Evolutionary conservation across 345 rosid genomes (phyloP).

Genomic region (Salix koriyanagi): DNA sequence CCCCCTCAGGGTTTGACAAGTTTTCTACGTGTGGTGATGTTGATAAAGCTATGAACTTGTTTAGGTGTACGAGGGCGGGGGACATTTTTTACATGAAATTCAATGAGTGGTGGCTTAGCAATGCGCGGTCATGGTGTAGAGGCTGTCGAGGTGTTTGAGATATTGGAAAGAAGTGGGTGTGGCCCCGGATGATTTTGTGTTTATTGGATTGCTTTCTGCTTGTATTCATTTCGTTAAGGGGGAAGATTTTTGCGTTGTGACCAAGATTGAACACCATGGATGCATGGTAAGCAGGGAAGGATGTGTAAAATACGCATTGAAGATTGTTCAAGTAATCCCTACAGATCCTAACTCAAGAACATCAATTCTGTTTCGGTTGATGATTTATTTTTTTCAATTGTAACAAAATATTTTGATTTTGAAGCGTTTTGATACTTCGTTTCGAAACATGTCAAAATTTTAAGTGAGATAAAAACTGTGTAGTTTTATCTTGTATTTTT

Average conservation of each 20-base stretch:
- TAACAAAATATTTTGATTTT: too few relatives aligned
- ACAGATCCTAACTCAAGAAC: conserved; percentile 7
- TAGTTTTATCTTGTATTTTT: too few relatives aligned
- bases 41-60: conserved; percentile 47
- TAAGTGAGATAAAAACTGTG: too few relatives aligned
- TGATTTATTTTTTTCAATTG: too few relatives aligned
- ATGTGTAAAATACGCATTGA: conserved; percentile 19
- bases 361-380: too few relatives aligned
- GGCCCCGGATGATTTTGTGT: conserved; percentile 12
- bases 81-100: conserved; percentile 53
- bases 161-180: conserved; percentile 33
- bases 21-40: conserved; percentile 56
- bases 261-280: conserved; percentile 32
- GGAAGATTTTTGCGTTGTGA: conserved; percentile 10
- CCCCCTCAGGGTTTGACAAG: conserved; percentile 8
- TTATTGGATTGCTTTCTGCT: conserved; percentile 26
- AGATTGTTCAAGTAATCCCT: conserved; percentile 21
- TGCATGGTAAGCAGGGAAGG: conserved; percentile 35
- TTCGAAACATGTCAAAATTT: too few relatives aligned
- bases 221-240: conserved; percentile 29
- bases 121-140: conserved; percentile 21
- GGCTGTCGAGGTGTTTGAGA: conserved; percentile 51
- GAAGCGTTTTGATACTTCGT: too few relatives aligned
- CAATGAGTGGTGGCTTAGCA: conserved; percentile 41
- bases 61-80: conserved; percentile 38